These are phyloP conservation scores for Ceratobasidium sp. DNA, from an alignment of 1,284 basidiomycete species.

Conservation along the genomic window DNA sequence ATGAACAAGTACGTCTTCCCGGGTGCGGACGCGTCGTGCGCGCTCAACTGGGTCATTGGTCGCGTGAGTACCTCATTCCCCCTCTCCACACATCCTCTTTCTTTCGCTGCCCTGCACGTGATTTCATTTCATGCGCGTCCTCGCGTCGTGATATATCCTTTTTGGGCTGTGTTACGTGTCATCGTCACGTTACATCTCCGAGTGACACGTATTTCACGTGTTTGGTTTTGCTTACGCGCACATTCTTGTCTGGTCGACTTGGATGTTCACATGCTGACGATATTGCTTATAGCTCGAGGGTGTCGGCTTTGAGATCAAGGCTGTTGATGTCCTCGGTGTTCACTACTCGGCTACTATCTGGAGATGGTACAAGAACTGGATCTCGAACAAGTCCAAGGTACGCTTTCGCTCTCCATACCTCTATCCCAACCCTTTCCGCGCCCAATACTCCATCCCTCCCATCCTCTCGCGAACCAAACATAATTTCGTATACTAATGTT, in stretches of 20 bases:
- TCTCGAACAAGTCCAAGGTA: conserved; percentile 90
- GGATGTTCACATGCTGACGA: neutral
- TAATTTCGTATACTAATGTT: conserved; percentile 25
- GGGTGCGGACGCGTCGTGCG: conserved; percentile 95
- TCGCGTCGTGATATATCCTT: neutral
- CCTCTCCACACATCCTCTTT: neutral
- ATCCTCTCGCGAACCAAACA: no score
- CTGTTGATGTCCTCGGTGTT: conserved; percentile 95
- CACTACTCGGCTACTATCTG: conserved; percentile 96
- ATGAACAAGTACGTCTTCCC: conserved; percentile 99
- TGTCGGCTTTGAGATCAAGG: conserved; percentile 97
- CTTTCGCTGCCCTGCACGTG: neutral
- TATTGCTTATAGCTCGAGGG: conserved; percentile 69
- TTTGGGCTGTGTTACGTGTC: neutral
- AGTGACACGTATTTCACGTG: neutral
- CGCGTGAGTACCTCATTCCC: conserved; percentile 62
- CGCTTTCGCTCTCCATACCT: conserved; percentile 62
- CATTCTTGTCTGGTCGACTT: neutral
- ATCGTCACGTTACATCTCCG: neutral
- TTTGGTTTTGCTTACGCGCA: neutral
- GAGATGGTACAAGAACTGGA: conserved; percentile 97
- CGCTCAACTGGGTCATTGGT: conserved; percentile 94
- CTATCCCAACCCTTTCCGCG: no score
- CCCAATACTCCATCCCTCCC: conserved; percentile 22
- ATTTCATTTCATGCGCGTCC: neutral